These are phyloP conservation scores for Paxillus rubicundulus DNA, from an alignment of 768 basidiomycete genomes.

Conservation along the genomic window DNA sequence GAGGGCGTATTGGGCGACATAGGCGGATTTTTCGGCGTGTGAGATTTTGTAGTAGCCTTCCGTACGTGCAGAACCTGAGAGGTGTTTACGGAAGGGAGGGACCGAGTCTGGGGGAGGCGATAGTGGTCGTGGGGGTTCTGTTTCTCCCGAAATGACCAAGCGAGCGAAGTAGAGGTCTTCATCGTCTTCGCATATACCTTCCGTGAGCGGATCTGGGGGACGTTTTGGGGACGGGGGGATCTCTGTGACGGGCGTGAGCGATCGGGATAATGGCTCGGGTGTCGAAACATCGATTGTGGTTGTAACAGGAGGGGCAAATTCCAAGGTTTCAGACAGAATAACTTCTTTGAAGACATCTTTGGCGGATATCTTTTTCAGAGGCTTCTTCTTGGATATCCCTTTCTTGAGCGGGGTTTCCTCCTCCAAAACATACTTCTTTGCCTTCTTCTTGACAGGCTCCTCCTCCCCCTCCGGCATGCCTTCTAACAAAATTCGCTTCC, in stretches of 20 bases:
- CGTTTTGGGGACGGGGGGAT: conserved; percentile 41
- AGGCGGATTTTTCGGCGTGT: conserved; percentile 85
- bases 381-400: conserved; percentile 34
- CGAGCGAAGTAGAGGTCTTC: conserved; percentile 85
- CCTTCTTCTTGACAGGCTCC: conserved; percentile 46
- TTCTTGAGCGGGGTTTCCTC: conserved; percentile 27
- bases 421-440: conserved; percentile 25
- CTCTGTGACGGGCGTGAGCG: conserved; percentile 49
- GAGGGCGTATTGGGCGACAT: conserved; percentile 84
- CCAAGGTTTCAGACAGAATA: conserved; percentile 47
- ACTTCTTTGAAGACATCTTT: conserved; percentile 49
- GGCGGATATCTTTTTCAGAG: conserved; percentile 28
- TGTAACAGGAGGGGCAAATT: conserved; percentile 49
- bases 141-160: conserved; percentile 27
- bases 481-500: conserved; percentile 47
- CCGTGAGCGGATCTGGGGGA: conserved; percentile 51
- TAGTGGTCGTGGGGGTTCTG: conserved; percentile 21
- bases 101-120: conserved; percentile 41
- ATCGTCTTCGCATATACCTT: conserved; percentile 76
- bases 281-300: conserved; percentile 48
- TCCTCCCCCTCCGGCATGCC: conserved; percentile 37
- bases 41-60: conserved; percentile 97
- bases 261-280: conserved; percentile 45
- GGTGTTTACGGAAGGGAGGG: conserved; percentile 66
- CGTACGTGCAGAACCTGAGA: conserved; percentile 85